Evolutionary conservation across 345 rosid genomes (phyloP).

Genomic region (Carallia pectinifolia): DNA sequence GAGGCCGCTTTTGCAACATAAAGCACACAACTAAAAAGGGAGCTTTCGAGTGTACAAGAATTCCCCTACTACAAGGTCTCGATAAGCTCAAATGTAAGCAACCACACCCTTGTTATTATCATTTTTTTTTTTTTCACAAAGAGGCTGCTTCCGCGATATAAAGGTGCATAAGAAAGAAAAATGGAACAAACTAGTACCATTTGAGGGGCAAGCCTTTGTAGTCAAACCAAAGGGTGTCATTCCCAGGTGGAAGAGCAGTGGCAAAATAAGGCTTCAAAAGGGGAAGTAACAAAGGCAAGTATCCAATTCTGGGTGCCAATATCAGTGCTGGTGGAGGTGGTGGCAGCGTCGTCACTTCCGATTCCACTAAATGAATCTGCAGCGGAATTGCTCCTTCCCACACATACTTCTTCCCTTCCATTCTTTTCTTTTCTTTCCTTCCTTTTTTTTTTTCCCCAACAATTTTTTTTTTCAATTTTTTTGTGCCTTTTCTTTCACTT

Average conservation of each 20-base stretch:
- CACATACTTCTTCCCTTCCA: constrained; percentile 64
- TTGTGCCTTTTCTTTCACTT: no score
- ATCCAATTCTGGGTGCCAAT: constrained; percentile 80
- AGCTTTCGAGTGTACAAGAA: no score
- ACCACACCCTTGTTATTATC: no score
- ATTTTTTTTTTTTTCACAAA: no score
- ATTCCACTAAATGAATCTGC: constrained; percentile 79
- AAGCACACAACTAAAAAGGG: no score
- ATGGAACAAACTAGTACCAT: constrained; percentile 43
- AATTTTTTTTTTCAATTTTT: no score
- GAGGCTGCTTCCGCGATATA: no score
- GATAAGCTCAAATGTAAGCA: no score
- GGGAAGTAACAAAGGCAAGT: constrained; percentile 66
- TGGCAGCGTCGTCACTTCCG: constrained; percentile 83
- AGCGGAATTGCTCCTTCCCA: constrained; percentile 96
- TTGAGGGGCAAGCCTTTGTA: constrained; percentile 86
- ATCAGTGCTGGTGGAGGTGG: constrained; percentile 80
- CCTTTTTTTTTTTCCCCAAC: accelerated
- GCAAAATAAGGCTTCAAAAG: constrained; percentile 74
- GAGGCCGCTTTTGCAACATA: no score
- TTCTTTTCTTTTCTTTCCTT: constrained; percentile 4
- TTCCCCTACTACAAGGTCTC: no score
- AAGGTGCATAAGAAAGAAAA: background rate
- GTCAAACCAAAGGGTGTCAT: constrained; percentile 86
- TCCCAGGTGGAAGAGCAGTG: constrained; percentile 81